These are phyloP conservation scores for Thymus quinquecostatus DNA, from an alignment of 257 asterid genomes.

Conservation along the genomic window DNA sequence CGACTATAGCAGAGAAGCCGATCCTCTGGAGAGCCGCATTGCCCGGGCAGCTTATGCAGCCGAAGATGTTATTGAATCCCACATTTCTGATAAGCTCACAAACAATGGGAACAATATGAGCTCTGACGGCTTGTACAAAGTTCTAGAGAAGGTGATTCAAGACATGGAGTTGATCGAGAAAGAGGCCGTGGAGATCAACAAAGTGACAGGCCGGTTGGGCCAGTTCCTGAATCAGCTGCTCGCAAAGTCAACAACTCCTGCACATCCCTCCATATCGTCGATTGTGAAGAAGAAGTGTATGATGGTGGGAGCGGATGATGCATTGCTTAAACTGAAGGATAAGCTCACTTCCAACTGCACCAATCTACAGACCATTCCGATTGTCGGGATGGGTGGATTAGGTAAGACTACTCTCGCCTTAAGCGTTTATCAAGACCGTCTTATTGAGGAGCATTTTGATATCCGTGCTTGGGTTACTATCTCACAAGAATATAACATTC, in stretches of 20 bases:
- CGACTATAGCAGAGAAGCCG: background rate
- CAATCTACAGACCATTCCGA: background rate
- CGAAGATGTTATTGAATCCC: background rate
- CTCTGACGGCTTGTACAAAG: too few relatives aligned
- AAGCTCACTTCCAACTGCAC: background rate
- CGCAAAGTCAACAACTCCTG: background rate
- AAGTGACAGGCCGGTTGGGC: too few relatives aligned
- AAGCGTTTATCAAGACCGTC: background rate
- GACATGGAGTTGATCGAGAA: background rate
- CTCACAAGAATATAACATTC: background rate
- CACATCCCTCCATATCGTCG: background rate
- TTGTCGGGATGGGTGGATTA: background rate
- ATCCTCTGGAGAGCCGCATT: background rate
- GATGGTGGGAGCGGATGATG: background rate
- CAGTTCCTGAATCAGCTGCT: background rate
- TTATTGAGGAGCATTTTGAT: background rate
- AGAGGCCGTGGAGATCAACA: background rate
- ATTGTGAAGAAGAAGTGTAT: background rate
- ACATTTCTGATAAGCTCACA: too few relatives aligned
- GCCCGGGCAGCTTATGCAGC: too few relatives aligned
- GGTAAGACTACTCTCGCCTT: conserved; percentile 1
- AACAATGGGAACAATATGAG: too few relatives aligned
- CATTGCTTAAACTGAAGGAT: background rate
- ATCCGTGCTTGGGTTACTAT: background rate
- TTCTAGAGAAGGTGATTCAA: background rate